Evolutionary conservation across 768 basidiomycete genomes (phyloP).

Genomic region (Pleurotus giganteus): DNA sequence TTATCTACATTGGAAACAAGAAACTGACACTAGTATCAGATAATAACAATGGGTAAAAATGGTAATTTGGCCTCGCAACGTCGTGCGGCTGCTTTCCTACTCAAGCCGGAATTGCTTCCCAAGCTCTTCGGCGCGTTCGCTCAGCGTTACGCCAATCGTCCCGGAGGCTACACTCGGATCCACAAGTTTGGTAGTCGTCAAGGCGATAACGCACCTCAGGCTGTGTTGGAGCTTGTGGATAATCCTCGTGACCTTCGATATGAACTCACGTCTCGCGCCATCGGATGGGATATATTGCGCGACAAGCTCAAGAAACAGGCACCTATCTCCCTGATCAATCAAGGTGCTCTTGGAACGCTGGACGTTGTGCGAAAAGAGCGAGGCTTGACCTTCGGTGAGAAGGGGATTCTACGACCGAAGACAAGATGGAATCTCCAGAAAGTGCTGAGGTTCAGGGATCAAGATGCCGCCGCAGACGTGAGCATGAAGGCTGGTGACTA

Average conservation of each 20-base stretch:
- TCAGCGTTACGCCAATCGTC: slow-evolving; percentile 73
- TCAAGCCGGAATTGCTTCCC: slow-evolving; percentile 67
- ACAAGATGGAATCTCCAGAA: slow-evolving; percentile 80
- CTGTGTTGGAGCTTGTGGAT: slow-evolving; percentile 94
- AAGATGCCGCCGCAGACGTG: slow-evolving; percentile 44
- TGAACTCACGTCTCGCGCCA: slow-evolving; percentile 83
- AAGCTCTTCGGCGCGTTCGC: slow-evolving; percentile 84
- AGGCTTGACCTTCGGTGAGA: slow-evolving; percentile 31
- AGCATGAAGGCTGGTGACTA: slow-evolving; percentile 59
- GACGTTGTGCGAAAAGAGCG: slow-evolving; percentile 51
- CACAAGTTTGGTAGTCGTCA: slow-evolving; percentile 86
- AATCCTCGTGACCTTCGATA: slow-evolving; percentile 85
- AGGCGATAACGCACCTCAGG: slow-evolving; percentile 92
- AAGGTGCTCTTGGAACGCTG: slow-evolving; percentile 43
- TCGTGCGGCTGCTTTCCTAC: slow-evolving; percentile 76
- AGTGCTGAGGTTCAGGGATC: slow-evolving; percentile 57
- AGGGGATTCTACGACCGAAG: slow-evolving; percentile 49
- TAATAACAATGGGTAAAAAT: slow-evolving; percentile 91
- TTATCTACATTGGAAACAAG: background rate
- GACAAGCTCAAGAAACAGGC: slow-evolving; percentile 46
- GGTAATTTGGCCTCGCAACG: slow-evolving; percentile 68
- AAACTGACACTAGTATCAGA: slow-evolving; percentile 38
- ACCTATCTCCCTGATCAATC: slow-evolving; percentile 47
- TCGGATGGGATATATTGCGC: slow-evolving; percentile 80
- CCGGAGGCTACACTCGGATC: slow-evolving; percentile 95